Evolutionary conservation across 345 rosid species (phyloP), one percentile per base, ranked within the genome.

Genomic region (Salix brachista): DNA sequence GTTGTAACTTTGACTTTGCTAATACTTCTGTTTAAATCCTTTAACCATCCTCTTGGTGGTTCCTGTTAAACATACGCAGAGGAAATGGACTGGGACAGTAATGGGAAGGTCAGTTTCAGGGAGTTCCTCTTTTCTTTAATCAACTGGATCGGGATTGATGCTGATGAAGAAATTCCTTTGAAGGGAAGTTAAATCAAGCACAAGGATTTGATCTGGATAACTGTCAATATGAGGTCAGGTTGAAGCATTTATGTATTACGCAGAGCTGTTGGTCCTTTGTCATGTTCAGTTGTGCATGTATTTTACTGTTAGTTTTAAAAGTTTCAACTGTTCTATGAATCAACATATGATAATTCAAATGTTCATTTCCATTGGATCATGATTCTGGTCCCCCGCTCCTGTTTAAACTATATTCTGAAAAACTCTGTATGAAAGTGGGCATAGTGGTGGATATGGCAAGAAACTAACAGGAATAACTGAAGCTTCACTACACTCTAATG

Each of bases 31-130:
- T 25, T 19, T 37, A 48, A 11, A 65, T 71, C 11, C 41, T 39
- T 11, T 68, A 30, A 30, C 61, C 34, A 67, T 71, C 64, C 66
- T 79, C 26, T 69, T 78, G 60, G 44, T 80, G 65, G 73, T 67
- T 82, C 62, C 73, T 42, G 14, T 67, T 34, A 77, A 34, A 37
- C 36, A 61, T 66, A 81, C 88, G 90, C 92, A 92, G 98, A 86
- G 74, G 97, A 94, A 90, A 88, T 94, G 93, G 96, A 94, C 79
- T 91, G 94, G 93, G 88, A 91, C 81, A 87, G 84, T 77, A 90
- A 87, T 79, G 96, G 97, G 75, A 90, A 81, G 54, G 94, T 91
- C 68, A 89, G 90, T 76, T 91, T 92, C 86, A 86, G 97, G 68
- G 92, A 94, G 78, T 90, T 94, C 84, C 83, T 94, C 67, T 94